A percentile compares a stretch with the other conserved stretches of the same genome.
These are phyloP conservation scores for Cyclotella kingstonii DNA, from an alignment of 108 stramenopile genomes.

Conservation along the genomic window DNA sequence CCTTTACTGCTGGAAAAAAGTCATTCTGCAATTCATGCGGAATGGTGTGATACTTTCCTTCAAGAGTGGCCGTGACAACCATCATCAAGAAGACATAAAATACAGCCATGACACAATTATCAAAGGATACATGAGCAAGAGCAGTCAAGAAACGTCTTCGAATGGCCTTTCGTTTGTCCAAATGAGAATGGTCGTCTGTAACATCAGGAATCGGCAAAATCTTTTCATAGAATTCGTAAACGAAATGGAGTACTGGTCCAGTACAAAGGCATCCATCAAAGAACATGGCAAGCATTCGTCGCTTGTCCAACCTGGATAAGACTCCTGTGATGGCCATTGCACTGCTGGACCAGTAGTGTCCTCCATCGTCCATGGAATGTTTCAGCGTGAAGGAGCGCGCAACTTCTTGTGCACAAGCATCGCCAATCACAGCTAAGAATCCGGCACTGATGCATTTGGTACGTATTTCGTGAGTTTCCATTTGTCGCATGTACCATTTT, in stretches of 20 bases:
- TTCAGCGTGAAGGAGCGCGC: constrained; percentile 13
- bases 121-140: constrained; percentile 37
- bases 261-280: constrained; percentile 33
- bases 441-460: constrained; percentile 46
- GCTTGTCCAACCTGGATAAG: constrained; percentile 21
- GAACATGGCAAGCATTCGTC: constrained; percentile 40
- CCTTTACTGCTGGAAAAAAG: constrained; percentile 32
- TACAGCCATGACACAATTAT: constrained; percentile 41
- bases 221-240: constrained; percentile 36
- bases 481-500: constrained; percentile 40
- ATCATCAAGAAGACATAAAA: constrained; percentile 36
- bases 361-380: not conserved
- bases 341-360: not conserved
- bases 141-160: constrained; percentile 14
- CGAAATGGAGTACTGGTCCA: constrained; percentile 39
- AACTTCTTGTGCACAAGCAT: constrained; percentile 41
- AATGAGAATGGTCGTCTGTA: not conserved
- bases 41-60: constrained; percentile 24
- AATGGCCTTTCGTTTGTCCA: constrained; percentile 5
- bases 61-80: constrained; percentile 29
- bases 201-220: constrained; percentile 26
- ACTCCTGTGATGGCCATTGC: not conserved
- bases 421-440: constrained; percentile 31
- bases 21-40: constrained; percentile 33
- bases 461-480: constrained; percentile 36